Evolutionary conservation across 164 flowering plant genomes (phyloP).

Genomic region (Stephania japonica): DNA sequence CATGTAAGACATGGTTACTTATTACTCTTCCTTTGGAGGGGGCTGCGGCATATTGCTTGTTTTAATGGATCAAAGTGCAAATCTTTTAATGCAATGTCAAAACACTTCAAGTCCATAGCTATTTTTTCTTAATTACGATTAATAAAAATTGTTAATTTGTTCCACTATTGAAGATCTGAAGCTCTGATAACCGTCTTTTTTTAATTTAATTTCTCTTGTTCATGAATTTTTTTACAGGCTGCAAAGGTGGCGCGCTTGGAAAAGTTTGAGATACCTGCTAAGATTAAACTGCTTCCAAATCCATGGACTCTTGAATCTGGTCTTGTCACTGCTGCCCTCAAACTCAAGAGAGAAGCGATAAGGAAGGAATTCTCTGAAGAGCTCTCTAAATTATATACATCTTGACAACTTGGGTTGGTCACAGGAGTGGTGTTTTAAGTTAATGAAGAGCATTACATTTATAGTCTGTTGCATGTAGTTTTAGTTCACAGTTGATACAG

Average conservation of each 20-base stretch:
- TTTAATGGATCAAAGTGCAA: background rate
- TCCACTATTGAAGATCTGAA: background rate
- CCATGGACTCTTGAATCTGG: conserved; percentile 97
- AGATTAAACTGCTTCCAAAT: conserved; percentile 70
- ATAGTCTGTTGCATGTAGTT: background rate
- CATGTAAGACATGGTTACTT: background rate
- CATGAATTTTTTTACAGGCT: conserved; percentile 35
- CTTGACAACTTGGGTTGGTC: conserved; percentile 20
- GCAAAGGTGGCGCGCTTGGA: conserved; percentile 70
- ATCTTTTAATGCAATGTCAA: background rate
- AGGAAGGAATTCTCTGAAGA: conserved; percentile 70
- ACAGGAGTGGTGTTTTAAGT: background rate
- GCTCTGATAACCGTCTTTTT: background rate
- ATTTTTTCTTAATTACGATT: background rate
- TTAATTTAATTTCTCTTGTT: background rate
- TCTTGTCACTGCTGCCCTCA: conserved; percentile 89
- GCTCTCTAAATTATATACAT: conserved; percentile 57
- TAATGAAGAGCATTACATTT: background rate
- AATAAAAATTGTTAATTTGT: background rate
- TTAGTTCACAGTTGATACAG: background rate
- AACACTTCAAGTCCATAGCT: background rate
- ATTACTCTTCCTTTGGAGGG: background rate
- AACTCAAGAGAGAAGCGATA: conserved; percentile 82
- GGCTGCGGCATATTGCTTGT: background rate
- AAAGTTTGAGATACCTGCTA: conserved; percentile 91